Conservation (phyloP, 805 yeast species). For the Lipomyces yamadae region DNA sequence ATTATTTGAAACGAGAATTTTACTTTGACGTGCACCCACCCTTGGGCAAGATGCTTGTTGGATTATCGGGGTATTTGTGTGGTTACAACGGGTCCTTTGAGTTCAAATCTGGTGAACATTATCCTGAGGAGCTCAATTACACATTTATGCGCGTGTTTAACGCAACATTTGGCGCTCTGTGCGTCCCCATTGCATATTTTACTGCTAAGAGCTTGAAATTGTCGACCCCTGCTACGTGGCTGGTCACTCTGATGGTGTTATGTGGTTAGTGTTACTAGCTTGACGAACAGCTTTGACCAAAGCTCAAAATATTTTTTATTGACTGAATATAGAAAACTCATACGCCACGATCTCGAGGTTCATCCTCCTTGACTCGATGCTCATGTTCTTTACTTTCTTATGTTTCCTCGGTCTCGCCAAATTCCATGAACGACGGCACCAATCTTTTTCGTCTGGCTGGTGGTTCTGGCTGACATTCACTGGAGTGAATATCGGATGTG, state of each 20-base stretch:
- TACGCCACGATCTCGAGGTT: slow-evolving; percentile 86
- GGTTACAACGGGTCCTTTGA: slow-evolving; percentile 88
- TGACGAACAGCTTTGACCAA: too few relatives aligned
- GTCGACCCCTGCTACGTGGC: slow-evolving; percentile 71
- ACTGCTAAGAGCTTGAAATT: slow-evolving; percentile 80
- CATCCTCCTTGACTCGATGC: slow-evolving; percentile 88
- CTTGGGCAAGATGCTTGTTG: slow-evolving; percentile 90
- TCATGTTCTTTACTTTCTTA: slow-evolving; percentile 84
- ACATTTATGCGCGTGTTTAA: slow-evolving; percentile 87
- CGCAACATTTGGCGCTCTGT: slow-evolving; percentile 78
- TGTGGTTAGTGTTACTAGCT: slow-evolving; percentile 19
- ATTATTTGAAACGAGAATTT: slow-evolving; percentile 84
- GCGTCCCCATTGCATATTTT: slow-evolving; percentile 85
- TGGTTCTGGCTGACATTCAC: slow-evolving; percentile 89
- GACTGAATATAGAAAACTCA: slow-evolving; percentile 69
- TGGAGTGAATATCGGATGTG: slow-evolving; percentile 86
- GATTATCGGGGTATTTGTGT: slow-evolving; percentile 81
- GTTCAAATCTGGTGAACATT: slow-evolving; percentile 79
- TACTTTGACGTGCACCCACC: slow-evolving; percentile 99
- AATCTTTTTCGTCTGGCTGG: slow-evolving; percentile 81
- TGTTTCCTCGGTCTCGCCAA: slow-evolving; percentile 74
- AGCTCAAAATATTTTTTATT: background rate
- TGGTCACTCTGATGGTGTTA: slow-evolving; percentile 73
- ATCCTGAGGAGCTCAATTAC: slow-evolving; percentile 78
- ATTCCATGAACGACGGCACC: slow-evolving; percentile 63